Base-by-base conservation (phyloP, 768 basidiomycete species). In the Gymnopilus junonius region DNA sequence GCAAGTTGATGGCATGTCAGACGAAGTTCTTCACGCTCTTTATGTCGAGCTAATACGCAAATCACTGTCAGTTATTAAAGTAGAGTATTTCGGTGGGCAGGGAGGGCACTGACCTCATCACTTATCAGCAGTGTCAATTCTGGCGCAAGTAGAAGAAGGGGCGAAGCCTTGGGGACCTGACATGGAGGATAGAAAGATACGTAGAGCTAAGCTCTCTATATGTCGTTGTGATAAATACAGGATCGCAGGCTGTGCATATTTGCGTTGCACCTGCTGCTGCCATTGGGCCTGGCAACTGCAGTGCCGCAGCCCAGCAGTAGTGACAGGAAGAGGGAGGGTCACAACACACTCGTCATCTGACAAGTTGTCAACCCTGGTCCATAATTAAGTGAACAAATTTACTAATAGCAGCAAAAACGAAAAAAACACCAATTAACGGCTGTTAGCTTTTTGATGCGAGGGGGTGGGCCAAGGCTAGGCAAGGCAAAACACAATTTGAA, bases 1-100 rank as follows among this genome's bases (percentile, higher is more conserved):
- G 55, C 58, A 8, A 68, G 55, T 25, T 42, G 37, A 35, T 62
- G 61, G 65, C 67, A 68, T n/a, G 58, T 50, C 21, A 68, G 58
- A 4, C 67, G 67, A 25, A 68, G 57, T 15, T 32, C 39, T 59
- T 56, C 8, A 66, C 34, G 32, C 61, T 39, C 6, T n/a, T 21
- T 14, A 45, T 23, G 11, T 59, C 54, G 20, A 68, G 21, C 67
- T 68, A 48, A 55, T 45, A 15, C 23, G 6, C 17, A 10, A 48
- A 15, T 12, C 25, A 23, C 14, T 14, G 14, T 63, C 50, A 14
- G 31, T 37, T 15, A n/a, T 21, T 23, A 27, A 8, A 15, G 3
- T 43, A 17, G 14, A n/a, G n/a, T n/a, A n/a, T n/a, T n/a, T n/a
- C n/a, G n/a, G n/a, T 17, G 39, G 40, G n/a, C 7, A 53, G 15